Base-by-base conservation (phyloP, 2,329 filamentous ascomycete species). In the Talaromyces sp. region DNA sequence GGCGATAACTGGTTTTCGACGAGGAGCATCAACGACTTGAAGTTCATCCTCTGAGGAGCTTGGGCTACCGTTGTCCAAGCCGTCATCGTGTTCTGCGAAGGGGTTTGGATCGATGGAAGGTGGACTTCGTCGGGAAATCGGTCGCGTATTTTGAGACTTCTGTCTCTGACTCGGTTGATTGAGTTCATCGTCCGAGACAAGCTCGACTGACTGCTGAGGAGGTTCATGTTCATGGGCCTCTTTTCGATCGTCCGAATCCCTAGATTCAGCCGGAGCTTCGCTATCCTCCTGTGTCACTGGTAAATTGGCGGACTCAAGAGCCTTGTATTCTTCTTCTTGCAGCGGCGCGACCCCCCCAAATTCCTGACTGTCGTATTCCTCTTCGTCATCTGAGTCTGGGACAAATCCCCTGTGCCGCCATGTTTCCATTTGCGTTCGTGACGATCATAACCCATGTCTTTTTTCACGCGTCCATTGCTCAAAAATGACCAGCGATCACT, bases 321-420 rank as follows among this genome's bases (percentile, higher is more conserved):
- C n/a, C 22, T 47, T 19, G 22, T 36, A 13, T 4, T 11, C 44
- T 47, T 47, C 44, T 11, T 47, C 44, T 25, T 47, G 44, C 44
- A 47, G 22, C 13, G n/a, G 19, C 11, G 44, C 44, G 19, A 11
- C 19, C 4, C 19, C 15, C 44, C 9, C 9, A 25, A 6, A 15
- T 4, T 47, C 44, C 44, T 47, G 44, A 17, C 44, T 47, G 19
- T 47, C 22, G 44, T 22, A 47, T 47, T 47, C 44, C 7, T 47
- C 44, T 47, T 47, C 74, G 22, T 78, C 77, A 63, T 82, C 80
- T 51, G 80, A 82, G 69, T 82, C 80, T 63, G 78, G 78, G 64
- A 82, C 80, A 75, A 77, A 82, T 58, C 80, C 80, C 72, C 77
- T 75, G 70, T 78, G 73, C 70, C 77, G 77, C 80, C 80, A 82